These are phyloP conservation scores for Afroboletus lepidellus DNA, from an alignment of 1,284 basidiomycete genomes.

Conservation along the genomic window DNA sequence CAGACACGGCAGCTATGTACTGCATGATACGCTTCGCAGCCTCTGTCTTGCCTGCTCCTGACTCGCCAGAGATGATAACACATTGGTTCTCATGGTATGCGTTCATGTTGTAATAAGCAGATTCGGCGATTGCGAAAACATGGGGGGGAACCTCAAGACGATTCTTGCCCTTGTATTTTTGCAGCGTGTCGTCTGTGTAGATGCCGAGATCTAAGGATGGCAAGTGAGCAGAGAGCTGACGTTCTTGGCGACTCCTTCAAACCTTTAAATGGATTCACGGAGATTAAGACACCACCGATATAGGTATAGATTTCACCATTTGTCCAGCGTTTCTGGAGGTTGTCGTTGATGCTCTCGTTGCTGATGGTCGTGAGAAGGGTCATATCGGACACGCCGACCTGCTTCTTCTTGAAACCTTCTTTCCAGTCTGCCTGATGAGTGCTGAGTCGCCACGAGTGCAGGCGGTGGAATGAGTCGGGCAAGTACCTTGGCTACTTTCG, in stretches of 20 bases:
- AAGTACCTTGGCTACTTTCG: slow-evolving; percentile 74
- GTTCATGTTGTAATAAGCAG: slow-evolving; percentile 99
- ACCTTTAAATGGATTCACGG: slow-evolving; percentile 98
- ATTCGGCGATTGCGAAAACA: slow-evolving; percentile 96
- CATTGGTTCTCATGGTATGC: slow-evolving; percentile 99
- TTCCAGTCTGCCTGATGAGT: slow-evolving; percentile 88
- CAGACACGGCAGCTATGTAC: slow-evolving; percentile 97
- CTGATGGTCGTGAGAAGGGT: slow-evolving; percentile 96
- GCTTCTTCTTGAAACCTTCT: slow-evolving; percentile 97
- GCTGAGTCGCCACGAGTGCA: slow-evolving; percentile 2
- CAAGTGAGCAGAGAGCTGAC: not conserved
- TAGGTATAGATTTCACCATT: slow-evolving; percentile 99
- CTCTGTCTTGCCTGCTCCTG: slow-evolving; percentile 96
- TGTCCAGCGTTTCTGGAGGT: slow-evolving; percentile 94
- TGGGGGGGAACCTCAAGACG: slow-evolving; percentile 97
- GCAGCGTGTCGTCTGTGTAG: slow-evolving; percentile 87
- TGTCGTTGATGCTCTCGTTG: slow-evolving; percentile 98
- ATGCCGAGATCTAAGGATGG: slow-evolving; percentile 82
- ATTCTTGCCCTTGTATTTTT: slow-evolving; percentile 95
- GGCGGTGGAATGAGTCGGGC: slow-evolving; percentile 1
- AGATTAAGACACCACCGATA: slow-evolving; percentile 96
- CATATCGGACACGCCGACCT: slow-evolving; percentile 98
- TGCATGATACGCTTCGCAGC: slow-evolving; percentile 99
- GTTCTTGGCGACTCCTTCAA: slow-evolving; percentile 28
- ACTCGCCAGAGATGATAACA: slow-evolving; percentile 99